Base-by-base conservation (phyloP, 2,329 filamentous ascomycete genomes). In the Dactylellina sp. region DNA sequence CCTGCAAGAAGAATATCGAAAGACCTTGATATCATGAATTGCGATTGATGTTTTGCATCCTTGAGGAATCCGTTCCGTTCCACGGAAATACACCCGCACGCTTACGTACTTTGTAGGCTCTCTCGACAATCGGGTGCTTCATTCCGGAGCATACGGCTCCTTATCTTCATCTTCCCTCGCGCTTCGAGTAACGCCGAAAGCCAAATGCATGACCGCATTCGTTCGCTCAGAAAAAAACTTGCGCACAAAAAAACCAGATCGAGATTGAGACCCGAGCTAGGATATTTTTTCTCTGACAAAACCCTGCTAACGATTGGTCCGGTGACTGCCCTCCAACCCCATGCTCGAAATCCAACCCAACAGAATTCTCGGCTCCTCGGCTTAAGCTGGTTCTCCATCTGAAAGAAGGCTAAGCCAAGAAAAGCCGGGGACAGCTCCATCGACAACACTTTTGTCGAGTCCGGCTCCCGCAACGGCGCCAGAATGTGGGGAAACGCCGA, bases 281-380 rank as follows among this genome's bases (percentile, higher is more conserved):
- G n/a, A n/a, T n/a, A n/a, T n/a, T n/a, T 18, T 28, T 22, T 25
- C 40, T 64, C 39, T 65, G 40, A 65, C 62, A 57, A 65, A 65
- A 53, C 46, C 53, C 55, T 57, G 44, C 16, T 3, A 16, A 44
- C 40, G 46, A 68, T 68, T 68, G 63, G 63, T 16, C 55, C 52
- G 35, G 28, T 66, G 62, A 66, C 62, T 7, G n/a, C 46, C n/a
- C 24, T 22, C 14, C 22, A n/a, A 0, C 20, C 24, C 24, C 40
- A 7, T 44, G 16, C 24, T 9, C 49, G 44, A n/a, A n/a, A n/a
- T n/a, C 35, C 22, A 25, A 25, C 47, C 53, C 53, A 59, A 53
- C 55, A 68, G 35, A 24, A 35, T 16, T 14, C n/a, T 72, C 68
- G 68, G 68, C 40, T 65, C 68, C 66, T 72, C 68, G 68, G 68